Conservation (phyloP, 345 rosid species). For the Sisymbrium irio region DNA sequence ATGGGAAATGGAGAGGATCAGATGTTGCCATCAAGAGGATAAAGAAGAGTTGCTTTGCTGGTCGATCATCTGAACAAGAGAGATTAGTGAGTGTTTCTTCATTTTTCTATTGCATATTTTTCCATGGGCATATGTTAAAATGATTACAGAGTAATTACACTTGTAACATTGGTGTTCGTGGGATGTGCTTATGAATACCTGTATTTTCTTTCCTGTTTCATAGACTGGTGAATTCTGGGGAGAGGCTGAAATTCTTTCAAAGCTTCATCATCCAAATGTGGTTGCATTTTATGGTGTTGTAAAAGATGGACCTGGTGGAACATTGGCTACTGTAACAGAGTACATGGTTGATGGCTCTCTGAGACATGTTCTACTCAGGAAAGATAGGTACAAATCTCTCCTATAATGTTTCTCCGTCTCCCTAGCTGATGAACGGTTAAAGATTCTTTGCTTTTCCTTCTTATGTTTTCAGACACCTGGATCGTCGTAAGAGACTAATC, state of each 20-base stretch:
- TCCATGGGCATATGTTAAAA: not conserved
- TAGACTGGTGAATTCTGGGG: slow-evolving; percentile 96
- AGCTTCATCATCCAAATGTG: slow-evolving; percentile 98
- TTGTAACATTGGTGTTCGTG: not conserved
- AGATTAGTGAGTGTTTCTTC: slow-evolving; percentile 62
- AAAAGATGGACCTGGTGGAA: slow-evolving; percentile 91
- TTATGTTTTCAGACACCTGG: slow-evolving; percentile 61
- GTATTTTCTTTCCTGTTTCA: not conserved
- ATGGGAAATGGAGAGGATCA: slow-evolving; percentile 98
- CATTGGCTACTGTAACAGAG: slow-evolving; percentile 94
- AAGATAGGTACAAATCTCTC: slow-evolving; percentile 63
- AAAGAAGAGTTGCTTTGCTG: slow-evolving; percentile 89
- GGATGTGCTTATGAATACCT: not conserved
- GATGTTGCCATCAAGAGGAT: slow-evolving; percentile 97
- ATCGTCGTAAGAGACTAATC: slow-evolving; percentile 85
- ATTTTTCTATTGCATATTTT: not conserved
- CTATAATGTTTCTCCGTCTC: not conserved
- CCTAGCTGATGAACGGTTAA: not conserved
- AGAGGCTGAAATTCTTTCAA: slow-evolving; percentile 97
- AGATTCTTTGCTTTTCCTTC: slow-evolving; percentile 10
- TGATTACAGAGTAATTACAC: not conserved
- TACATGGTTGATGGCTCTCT: slow-evolving; percentile 99
- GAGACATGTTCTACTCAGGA: slow-evolving; percentile 83
- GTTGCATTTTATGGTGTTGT: slow-evolving; percentile 99
- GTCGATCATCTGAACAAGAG: slow-evolving; percentile 93